These are phyloP conservation scores for Platanus orientalis DNA, from an alignment of 164 flowering plant genomes.

Conservation along the genomic window DNA sequence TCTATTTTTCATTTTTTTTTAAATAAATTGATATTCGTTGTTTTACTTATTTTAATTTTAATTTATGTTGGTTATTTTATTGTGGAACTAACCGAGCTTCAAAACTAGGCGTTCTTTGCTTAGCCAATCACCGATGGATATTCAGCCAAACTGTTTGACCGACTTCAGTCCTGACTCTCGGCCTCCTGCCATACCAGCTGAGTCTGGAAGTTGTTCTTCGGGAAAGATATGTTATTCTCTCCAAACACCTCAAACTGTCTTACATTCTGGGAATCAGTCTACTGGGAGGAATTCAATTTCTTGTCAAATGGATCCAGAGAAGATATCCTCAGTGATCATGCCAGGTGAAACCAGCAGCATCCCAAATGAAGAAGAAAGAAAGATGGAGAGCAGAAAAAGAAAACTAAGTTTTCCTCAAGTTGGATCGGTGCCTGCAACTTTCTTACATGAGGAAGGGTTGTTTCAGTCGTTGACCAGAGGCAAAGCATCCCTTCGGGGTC, in stretches of 20 bases:
- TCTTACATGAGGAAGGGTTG: slow-evolving; percentile 33
- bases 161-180: slow-evolving; percentile 30
- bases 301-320: slow-evolving; percentile 15
- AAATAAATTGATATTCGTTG: background rate
- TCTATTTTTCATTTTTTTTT: no score
- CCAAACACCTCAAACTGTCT: slow-evolving; percentile 27
- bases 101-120: slow-evolving; percentile 79
- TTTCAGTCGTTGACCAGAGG: slow-evolving; percentile 18
- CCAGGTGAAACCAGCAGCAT: slow-evolving; percentile 20
- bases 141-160: slow-evolving; percentile 19
- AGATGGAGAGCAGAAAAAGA: slow-evolving; percentile 44
- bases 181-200: slow-evolving; percentile 23
- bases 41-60: background rate
- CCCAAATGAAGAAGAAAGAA: slow-evolving; percentile 20
- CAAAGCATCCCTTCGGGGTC: slow-evolving; percentile 14
- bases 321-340: slow-evolving; percentile 12
- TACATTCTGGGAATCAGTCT: slow-evolving; percentile 23
- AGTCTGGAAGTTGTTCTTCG: slow-evolving; percentile 29
- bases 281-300: slow-evolving; percentile 18
- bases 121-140: slow-evolving; percentile 63
- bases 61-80: slow-evolving; percentile 2
- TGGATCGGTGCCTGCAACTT: slow-evolving; percentile 29
- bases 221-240: slow-evolving; percentile 23
- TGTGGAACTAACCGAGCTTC: slow-evolving; percentile 6
- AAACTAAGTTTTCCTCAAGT: slow-evolving; percentile 38